Evolutionary conservation across 371 early-diverging fungal genomes (phyloP).

Genomic region (Syncephalastrum contaminatum): DNA sequence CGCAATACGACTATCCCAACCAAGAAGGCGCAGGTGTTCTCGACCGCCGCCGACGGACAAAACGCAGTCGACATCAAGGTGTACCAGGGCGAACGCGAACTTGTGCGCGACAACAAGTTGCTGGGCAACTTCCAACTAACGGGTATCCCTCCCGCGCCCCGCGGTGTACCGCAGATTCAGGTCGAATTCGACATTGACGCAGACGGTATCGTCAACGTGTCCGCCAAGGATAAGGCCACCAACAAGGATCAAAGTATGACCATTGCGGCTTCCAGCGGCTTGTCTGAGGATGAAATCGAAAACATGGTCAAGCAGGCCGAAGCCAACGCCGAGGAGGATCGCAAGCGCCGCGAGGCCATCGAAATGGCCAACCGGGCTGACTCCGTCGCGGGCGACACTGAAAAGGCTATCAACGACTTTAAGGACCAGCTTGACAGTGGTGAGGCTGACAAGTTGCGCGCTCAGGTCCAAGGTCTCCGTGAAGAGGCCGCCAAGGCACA

Average conservation of each 20-base stretch:
- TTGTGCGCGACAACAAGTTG: constrained; percentile 92
- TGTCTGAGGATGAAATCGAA: constrained; percentile 88
- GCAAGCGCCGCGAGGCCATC: constrained; percentile 80
- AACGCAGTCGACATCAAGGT: constrained; percentile 94
- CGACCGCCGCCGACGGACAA: constrained; percentile 97
- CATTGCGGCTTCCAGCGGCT: constrained; percentile 90
- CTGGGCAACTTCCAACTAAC: constrained; percentile 92
- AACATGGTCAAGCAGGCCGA: constrained; percentile 89
- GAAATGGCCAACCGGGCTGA: constrained; percentile 90
- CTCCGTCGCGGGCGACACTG: constrained; percentile 81
- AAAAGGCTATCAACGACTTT: constrained; percentile 87
- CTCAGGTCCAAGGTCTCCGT: constrained; percentile 69
- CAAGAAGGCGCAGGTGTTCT: constrained; percentile 96
- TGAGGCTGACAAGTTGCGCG: constrained; percentile 73
- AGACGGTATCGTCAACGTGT: constrained; percentile 95
- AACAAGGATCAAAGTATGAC: constrained; percentile 84
- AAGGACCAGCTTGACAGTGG: constrained; percentile 83
- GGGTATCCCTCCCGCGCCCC: constrained; percentile 77
- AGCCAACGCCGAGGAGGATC: constrained; percentile 80
- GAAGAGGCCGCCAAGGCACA: constrained; percentile 63
- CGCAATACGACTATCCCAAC: constrained; percentile 98
- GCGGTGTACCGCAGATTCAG: constrained; percentile 82
- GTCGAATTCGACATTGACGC: constrained; percentile 97
- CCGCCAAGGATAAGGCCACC: constrained; percentile 92
- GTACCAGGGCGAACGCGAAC: constrained; percentile 97